phyloP scores from a whole-genome alignment of 164 flowering plant species.

The Platanus orientalis region DNA sequence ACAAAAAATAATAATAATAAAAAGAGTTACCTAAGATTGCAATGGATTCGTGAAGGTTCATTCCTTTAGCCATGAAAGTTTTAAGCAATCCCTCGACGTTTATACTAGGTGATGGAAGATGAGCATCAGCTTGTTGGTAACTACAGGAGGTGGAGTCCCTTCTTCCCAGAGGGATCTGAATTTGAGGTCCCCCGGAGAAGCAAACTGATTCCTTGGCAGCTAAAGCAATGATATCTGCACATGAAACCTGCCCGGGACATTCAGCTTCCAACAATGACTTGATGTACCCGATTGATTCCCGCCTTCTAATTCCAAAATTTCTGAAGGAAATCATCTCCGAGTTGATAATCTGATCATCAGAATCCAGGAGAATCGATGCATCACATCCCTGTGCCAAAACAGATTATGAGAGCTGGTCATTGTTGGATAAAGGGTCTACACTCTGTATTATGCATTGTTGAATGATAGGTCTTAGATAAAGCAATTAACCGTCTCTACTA shows the following conservation, averaged over 20 bases:
- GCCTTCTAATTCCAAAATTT: constrained; percentile 22
- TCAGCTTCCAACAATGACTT: constrained; percentile 18
- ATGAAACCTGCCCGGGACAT: constrained; percentile 33
- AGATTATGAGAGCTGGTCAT: too few species aligned
- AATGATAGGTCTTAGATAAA: too few species aligned
- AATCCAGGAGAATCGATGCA: constrained; percentile 30
- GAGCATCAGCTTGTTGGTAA: constrained; percentile 10
- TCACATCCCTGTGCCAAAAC: constrained; percentile 30
- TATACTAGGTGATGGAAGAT: constrained; percentile 17
- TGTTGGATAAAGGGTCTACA: too few species aligned
- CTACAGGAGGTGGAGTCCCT: constrained; percentile 23
- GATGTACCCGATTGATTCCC: constrained; percentile 18
- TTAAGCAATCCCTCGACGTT: constrained; percentile 15
- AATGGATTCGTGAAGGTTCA: constrained; percentile 23
- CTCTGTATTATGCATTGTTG: too few species aligned
- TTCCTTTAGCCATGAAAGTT: constrained; percentile 19
- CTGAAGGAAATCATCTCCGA: constrained; percentile 21
- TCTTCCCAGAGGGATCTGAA: constrained; percentile 28
- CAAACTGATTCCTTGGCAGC: constrained; percentile 26
- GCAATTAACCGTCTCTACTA: too few species aligned
- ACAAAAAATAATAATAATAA: too few species aligned
- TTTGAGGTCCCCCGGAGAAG: constrained; percentile 23
- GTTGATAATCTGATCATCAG: neutral
- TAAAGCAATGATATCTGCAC: constrained; percentile 30
- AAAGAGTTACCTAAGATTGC: constrained; percentile 26